A percentile compares a stretch with the other conserved stretches of the same genome.
phyloP scores from a whole-genome alignment of 768 basidiomycete genomes.

The Cyclocybe aegerita region DNA sequence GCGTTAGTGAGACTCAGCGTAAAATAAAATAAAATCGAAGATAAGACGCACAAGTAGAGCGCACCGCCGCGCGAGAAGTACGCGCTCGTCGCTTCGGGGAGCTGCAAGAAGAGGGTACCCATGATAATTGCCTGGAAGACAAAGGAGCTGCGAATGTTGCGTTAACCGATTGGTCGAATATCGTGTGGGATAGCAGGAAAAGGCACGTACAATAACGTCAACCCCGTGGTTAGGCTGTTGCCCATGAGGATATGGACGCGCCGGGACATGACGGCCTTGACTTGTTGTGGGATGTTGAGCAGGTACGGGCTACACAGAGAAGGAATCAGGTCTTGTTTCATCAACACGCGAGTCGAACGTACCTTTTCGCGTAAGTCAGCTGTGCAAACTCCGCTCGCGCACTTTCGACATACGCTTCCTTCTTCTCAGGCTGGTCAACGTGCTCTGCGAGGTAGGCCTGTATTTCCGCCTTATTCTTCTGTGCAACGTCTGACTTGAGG shows the following conservation, averaged over 20 bases:
- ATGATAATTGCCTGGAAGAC: constrained; percentile 50
- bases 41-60: constrained; percentile 62
- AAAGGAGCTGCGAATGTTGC: constrained; percentile 39
- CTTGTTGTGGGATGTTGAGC: constrained; percentile 43
- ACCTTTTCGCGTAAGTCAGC: constrained; percentile 35
- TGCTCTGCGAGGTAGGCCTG: constrained; percentile 41
- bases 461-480: constrained; percentile 45
- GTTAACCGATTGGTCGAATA: not conserved
- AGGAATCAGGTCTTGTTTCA: not conserved
- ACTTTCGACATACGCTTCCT: constrained; percentile 43
- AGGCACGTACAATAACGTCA: constrained; percentile 31
- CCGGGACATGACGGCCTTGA: constrained; percentile 42
- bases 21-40: not conserved
- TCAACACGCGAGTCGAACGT: not conserved
- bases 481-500: constrained; percentile 35
- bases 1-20: not conserved
- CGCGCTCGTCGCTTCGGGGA: constrained; percentile 53
- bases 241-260: constrained; percentile 45
- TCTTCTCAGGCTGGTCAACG: constrained; percentile 43
- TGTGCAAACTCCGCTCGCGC: constrained; percentile 52
- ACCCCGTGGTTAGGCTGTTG: constrained; percentile 32
- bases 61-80: constrained; percentile 82
- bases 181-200: not conserved
- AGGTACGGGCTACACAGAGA: constrained; percentile 38
- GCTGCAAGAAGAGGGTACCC: constrained; percentile 64